These are phyloP conservation scores for Neurospora sp. DNA, from an alignment of 495 filamentous ascomycete species.

Conservation along the genomic window DNA sequence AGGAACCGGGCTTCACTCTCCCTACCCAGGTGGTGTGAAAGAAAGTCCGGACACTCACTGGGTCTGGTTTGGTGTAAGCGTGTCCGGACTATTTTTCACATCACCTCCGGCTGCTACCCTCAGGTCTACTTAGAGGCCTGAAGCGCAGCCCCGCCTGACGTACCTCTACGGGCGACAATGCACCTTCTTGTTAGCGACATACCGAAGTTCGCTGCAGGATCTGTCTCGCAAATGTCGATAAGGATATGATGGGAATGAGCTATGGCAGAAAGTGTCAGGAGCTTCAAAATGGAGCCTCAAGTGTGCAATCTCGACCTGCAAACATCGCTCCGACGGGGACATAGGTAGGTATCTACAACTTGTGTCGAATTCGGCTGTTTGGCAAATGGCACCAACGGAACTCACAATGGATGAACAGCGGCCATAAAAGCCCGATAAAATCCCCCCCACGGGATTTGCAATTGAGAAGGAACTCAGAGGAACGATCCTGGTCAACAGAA, in stretches of 20 bases:
- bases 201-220: background rate
- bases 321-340: background rate
- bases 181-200: background rate
- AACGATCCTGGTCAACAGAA: background rate
- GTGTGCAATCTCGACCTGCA: background rate
- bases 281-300: background rate
- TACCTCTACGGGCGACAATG: background rate
- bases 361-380: background rate
- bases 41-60: too few relatives aligned
- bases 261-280: background rate
- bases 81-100: too few relatives aligned
- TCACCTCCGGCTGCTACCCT: background rate
- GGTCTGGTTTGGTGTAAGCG: too few relatives aligned
- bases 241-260: background rate
- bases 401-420: background rate
- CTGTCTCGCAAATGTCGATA: background rate
- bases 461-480: background rate
- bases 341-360: background rate
- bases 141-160: background rate
- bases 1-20: background rate
- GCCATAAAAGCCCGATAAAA: background rate
- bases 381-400: background rate
- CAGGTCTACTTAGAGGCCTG: background rate
- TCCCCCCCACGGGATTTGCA: background rate
- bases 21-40: too few relatives aligned